Conservation (phyloP, 768 basidiomycete species). For the Inosperma sp. region DNA sequence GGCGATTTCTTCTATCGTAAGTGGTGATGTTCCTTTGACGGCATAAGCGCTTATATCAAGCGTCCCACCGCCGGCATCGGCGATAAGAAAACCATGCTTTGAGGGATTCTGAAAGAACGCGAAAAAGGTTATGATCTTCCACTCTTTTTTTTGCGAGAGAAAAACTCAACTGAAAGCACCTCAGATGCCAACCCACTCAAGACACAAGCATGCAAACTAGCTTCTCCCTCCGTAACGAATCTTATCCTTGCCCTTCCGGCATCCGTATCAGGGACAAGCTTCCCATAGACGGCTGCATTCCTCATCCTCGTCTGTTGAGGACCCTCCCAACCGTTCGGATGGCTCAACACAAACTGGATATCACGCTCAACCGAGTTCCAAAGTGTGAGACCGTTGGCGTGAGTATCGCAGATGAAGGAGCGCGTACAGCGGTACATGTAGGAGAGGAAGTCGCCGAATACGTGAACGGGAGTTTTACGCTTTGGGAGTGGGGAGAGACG, state of each 20-base stretch:
- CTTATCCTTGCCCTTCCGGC: slow-evolving; percentile 68
- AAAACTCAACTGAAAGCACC: slow-evolving; percentile 57
- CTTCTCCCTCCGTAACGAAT: slow-evolving; percentile 82
- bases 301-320: slow-evolving; percentile 77
- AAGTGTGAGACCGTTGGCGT: slow-evolving; percentile 64
- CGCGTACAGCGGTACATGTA: slow-evolving; percentile 73
- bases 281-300: slow-evolving; percentile 64
- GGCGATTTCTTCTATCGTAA: slow-evolving; percentile 79
- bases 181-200: slow-evolving; percentile 73
- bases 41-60: slow-evolving; percentile 79
- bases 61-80: slow-evolving; percentile 78
- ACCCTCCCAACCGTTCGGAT: slow-evolving; percentile 82
- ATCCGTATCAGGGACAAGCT: slow-evolving; percentile 70
- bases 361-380: slow-evolving; percentile 69
- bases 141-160: too few relatives aligned
- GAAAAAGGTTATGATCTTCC: too few relatives aligned
- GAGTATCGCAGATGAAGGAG: slow-evolving; percentile 75
- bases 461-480: slow-evolving; percentile 64
- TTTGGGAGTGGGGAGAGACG: slow-evolving; percentile 62
- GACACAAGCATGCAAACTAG: slow-evolving; percentile 77
- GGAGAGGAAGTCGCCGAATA: slow-evolving; percentile 74
- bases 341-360: slow-evolving; percentile 71
- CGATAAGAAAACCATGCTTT: slow-evolving; percentile 72
- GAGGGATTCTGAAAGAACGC: slow-evolving; percentile 70
- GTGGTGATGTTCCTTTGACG: slow-evolving; percentile 61